Evolutionary conservation across 495 filamentous ascomycete species (phyloP), one percentile per base, ranked within the genome.

Genomic region (Tuber magnatum): DNA sequence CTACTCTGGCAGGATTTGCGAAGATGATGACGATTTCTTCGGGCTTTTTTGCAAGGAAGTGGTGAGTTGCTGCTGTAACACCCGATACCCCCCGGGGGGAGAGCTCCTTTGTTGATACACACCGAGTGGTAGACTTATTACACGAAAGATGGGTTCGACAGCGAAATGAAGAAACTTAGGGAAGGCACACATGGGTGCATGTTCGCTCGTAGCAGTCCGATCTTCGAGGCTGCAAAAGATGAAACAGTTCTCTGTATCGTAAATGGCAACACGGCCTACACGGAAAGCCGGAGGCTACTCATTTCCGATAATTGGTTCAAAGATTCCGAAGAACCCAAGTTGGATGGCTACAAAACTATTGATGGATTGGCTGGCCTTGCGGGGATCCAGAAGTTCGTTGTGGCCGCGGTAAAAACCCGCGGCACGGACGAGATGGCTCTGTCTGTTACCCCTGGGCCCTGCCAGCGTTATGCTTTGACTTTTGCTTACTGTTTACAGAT

Each of bases 381-480:
- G 39, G 85, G 89, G 9, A 92, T 96, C 71, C 95, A 94, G 81
- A 91, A 91, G 74, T 97, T 91, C 82, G 84, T 99, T 56, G 88
- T 99, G 18, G 93, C 90, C 28, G 94, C 94, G 32, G 90, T 91
- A 41, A 90, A 89, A 78, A 91, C 93, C 39, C 85, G 88, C 46
- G 90, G 91, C 43, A 97, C 94, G 2, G 89, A 91, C 71, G 96
- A 99, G 84, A 90, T 97, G 86, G 93, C 93, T 35, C 87, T 99
- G 76, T 99, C 90, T 78, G 87, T 91, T 44, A 20, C 68, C 56
- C 40, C 22, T 75, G 9, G 56, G 39, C 72, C 44, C 3, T 14
- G 68, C 35, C 38, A n/a, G 46, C 69, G 32, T n/a, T 68, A 14
- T 71, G 44, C 72, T 38, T 38, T 68, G 28, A 72, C 40, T 18